A percentile compares a stretch with the other conserved stretches of the same genome.
phyloP scores from a whole-genome alignment of 1,139 yeast genomes.

The Casaregolazyma suthepensis region DNA sequence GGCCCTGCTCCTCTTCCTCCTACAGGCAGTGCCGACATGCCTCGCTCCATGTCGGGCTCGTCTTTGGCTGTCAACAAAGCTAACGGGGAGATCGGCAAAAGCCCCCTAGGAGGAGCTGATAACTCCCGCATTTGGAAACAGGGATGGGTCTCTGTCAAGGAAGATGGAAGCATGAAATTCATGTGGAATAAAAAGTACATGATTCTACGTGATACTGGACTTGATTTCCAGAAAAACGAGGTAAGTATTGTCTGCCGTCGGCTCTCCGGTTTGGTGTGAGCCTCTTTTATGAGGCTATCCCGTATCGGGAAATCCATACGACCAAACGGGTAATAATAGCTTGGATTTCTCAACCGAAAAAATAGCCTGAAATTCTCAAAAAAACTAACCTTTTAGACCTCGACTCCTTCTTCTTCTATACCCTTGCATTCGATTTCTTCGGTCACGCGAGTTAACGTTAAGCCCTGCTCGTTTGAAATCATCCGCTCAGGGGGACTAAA shows the following conservation, averaged over 20 bases:
- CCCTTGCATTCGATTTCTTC: constrained; percentile 52
- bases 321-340: neutral
- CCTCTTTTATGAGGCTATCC: neutral
- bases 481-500: constrained; percentile 51
- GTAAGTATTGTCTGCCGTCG: constrained; percentile 13
- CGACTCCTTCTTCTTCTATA: constrained; percentile 38
- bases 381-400: constrained; percentile 7
- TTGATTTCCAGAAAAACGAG: constrained; percentile 75
- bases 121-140: constrained; percentile 26
- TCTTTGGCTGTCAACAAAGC: constrained; percentile 6
- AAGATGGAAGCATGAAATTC: constrained; percentile 72
- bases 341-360: too few relatives aligned
- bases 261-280: neutral
- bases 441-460: constrained; percentile 57
- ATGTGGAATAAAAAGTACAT: constrained; percentile 88
- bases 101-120: neutral
- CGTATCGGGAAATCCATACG: neutral
- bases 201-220: constrained; percentile 65
- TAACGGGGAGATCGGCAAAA: neutral
- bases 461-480: constrained; percentile 73
- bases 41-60: constrained; percentile 10
- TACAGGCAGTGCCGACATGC: constrained; percentile 1
- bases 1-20: constrained; percentile 41
- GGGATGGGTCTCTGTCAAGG: constrained; percentile 92
- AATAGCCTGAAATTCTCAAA: neutral